Percentiles rank a stretch among this genome's conserved stretches.
phyloP scores from a whole-genome alignment of 2,329 filamentous ascomycete species.

The Colletotrichum sansevieriae region DNA sequence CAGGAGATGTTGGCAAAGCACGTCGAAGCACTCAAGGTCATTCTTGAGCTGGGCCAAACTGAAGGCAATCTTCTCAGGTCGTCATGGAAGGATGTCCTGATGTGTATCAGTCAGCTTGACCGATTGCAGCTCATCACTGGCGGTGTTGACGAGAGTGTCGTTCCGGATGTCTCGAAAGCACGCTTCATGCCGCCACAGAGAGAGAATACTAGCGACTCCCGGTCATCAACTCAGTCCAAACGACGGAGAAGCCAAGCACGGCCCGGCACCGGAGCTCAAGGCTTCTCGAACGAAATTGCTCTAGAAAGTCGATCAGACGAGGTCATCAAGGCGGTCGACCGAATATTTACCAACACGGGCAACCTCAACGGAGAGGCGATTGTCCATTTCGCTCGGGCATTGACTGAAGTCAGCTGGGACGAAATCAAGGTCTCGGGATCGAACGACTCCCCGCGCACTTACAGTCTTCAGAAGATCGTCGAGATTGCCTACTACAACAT shows the following conservation, averaged over 20 bases:
- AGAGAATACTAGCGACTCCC: constrained; percentile 66
- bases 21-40: constrained; percentile 90
- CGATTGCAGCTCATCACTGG: constrained; percentile 94
- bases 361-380: constrained; percentile 95
- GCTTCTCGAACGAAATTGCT: constrained; percentile 83
- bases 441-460: constrained; percentile 94
- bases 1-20: constrained; percentile 97
- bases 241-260: constrained; percentile 57
- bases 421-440: constrained; percentile 98
- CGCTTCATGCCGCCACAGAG: constrained; percentile 75
- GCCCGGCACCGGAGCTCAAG: constrained; percentile 71
- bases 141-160: constrained; percentile 90
- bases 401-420: constrained; percentile 98
- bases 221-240: constrained; percentile 75
- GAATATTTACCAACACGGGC: constrained; percentile 96
- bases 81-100: constrained; percentile 96
- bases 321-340: constrained; percentile 91
- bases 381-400: constrained; percentile 90
- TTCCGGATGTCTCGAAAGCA: constrained; percentile 92
- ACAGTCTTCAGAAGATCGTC: constrained; percentile 97
- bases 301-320: constrained; percentile 93
- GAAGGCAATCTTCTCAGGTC: constrained; percentile 90
- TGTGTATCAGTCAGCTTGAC: constrained; percentile 96
- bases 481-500: constrained; percentile 99
- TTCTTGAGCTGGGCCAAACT: constrained; percentile 91